Base-by-base conservation (phyloP, 805 yeast genomes). In the Citeromyces matritensis region DNA sequence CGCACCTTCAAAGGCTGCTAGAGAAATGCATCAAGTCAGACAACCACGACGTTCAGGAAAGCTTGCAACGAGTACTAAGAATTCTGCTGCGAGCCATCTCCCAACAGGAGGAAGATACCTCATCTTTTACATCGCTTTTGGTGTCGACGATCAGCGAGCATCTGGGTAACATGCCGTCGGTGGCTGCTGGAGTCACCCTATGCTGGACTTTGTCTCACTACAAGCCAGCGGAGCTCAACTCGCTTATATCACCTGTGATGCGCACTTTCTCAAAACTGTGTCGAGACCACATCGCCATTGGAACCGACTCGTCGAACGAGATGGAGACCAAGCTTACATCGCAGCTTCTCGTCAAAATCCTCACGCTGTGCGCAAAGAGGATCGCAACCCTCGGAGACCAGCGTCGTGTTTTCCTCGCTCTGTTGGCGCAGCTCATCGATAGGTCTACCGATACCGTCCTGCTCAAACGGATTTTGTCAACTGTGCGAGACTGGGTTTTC, bases 311-410 rank as follows among this genome's bases (percentile, higher is more conserved):
- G 8, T 35, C 37, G 10, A 44, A 48, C 8, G 94, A 80, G 33
- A 68, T 65, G 40, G 95, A 84, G 45, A 81, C 88, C 6, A 75
- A 69, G 44, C 77, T 80, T 64, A 79, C 93, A 0, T 77, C 91
- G 1, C 71, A 67, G 36, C 54, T 85, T 24, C 57, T 91, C 29
- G 84, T 79, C 36, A 80, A 79, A 49, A 72, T 84, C 15, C 57
- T 91, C 33, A 75, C 77, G 39, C 64, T 88, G 32, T 73, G 88
- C 1, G 73, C 94, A 0, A 66, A 70, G 61, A 69, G 96, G 40
- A 82, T 91, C 4, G 71, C 93, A 0, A 66, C 70, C n/a, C 58
- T 93, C 15, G 96, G 95, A 2, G 99, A 91, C 42, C 95, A 88
- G 45, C 69, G 98, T 37, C 67, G 98, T 32, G 74, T 86, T 15